Evolutionary conservation across 805 yeast species (phyloP), one percentile per base, ranked within the genome.

Genomic region (Metschnikowia chrysomelidarum): DNA sequence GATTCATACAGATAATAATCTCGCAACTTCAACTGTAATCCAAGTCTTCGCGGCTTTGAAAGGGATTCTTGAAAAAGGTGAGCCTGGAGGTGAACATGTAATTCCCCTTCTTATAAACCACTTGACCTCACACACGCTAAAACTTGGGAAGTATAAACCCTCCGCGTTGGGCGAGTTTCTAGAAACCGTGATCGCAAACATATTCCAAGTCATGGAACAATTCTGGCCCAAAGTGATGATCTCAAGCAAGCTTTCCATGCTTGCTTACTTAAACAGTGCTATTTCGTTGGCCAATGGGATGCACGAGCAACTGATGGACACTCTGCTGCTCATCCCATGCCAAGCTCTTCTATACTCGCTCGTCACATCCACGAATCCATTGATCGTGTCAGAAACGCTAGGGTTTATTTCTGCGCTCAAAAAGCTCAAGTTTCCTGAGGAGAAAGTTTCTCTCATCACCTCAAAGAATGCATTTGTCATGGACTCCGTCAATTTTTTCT

Each of bases 401-500:
- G 67, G 66, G 1, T 75, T 67, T 48, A 52, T 79, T 18, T 60
- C 72, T 5, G 59, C 54, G 38, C 51, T 72, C 40, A 73, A 73
- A 41, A 51, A 38, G 10, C 23, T 44, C 12, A 62, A 59, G 34
- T 51, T 55, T 25, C 33, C 44, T n/a, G 47, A 45, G 2, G 20
- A 26, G 0, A 46, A 47, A 4, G 44, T 43, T 5, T 24, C 43
- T 3, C 42, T 52, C 22, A 64, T 66, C 33, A 44, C 46, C 7
- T 31, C 71, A 4, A 76, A 71, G 30, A 76, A 76, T 38, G 56
- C 76, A 0, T 73, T 69, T 39, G 70, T 78, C 7, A 70, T 75
- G 67, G 84, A 79, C 47, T 49, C 71, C 6, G 64, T 80, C 41
- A 78, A 79, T 38, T 58, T 71, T 10, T 30, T 73, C 0, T 79